Evolutionary conservation across 2,329 filamentous ascomycete species (phyloP).

Genomic region (Penicillium sp.): DNA sequence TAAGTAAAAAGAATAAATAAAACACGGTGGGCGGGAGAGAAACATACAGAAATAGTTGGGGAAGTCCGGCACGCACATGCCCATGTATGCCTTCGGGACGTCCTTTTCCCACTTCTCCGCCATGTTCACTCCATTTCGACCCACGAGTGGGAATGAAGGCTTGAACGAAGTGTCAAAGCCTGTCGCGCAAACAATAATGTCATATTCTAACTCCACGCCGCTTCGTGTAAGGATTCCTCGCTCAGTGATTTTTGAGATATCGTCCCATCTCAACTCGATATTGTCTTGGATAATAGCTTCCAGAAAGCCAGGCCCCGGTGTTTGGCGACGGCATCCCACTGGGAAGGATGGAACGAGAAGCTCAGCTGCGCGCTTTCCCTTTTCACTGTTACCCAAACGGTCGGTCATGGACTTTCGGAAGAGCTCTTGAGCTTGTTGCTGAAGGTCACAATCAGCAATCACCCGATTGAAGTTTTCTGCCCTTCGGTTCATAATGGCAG

Average conservation of each 20-base stretch:
- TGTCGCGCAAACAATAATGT: conserved; percentile 38
- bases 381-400: neutral
- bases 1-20: neutral
- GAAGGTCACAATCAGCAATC: neutral
- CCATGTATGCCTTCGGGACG: conserved; percentile 23
- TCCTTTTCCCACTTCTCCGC: conserved; percentile 18
- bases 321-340: conserved; percentile 28
- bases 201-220: conserved; percentile 21
- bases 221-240: conserved; percentile 19
- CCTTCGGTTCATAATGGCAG: neutral
- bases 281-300: conserved; percentile 26
- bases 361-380: conserved; percentile 11
- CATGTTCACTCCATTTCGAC: conserved; percentile 23
- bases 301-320: conserved; percentile 28
- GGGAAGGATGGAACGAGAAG: conserved; percentile 17
- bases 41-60: conserved; percentile 25
- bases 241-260: conserved; percentile 22
- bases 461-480: neutral
- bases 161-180: conserved; percentile 41
- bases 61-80: conserved; percentile 13
- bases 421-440: neutral
- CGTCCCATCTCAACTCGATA: conserved; percentile 14
- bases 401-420: conserved; percentile 1
- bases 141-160: conserved; percentile 34
- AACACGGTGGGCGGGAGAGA: neutral